These are phyloP conservation scores for Chloranthus sessilifolius DNA, from an alignment of 164 flowering plant species.

Conservation along the genomic window DNA sequence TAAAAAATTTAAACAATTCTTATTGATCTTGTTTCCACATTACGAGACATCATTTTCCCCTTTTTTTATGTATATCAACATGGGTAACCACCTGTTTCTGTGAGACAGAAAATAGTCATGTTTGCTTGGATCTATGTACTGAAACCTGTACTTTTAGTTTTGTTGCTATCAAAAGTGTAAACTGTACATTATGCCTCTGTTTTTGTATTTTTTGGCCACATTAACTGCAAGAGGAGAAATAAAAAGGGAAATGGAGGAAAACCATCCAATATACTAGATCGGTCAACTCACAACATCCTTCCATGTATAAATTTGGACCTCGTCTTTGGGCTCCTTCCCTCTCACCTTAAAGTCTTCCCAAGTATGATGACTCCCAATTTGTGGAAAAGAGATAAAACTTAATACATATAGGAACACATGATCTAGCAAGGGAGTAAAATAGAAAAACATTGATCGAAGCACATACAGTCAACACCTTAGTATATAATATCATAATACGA, in stretches of 20 bases:
- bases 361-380: slow-evolving; percentile 77
- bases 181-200: not conserved
- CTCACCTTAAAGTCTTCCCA: slow-evolving; percentile 68
- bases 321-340: slow-evolving; percentile 90
- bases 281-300: slow-evolving; percentile 86
- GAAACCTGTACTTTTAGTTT: not conserved
- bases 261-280: slow-evolving; percentile 49
- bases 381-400: too few relatives aligned
- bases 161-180: not conserved
- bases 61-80: slow-evolving; percentile 12
- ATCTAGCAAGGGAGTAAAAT: too few relatives aligned
- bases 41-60: not conserved
- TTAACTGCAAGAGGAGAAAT: not conserved
- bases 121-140: slow-evolving; percentile 1
- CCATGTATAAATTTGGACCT: slow-evolving; percentile 96
- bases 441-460: too few relatives aligned
- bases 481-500: too few relatives aligned
- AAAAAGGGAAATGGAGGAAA: not conserved
- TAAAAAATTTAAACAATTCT: too few relatives aligned
- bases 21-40: too few relatives aligned
- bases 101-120: slow-evolving; percentile 8
- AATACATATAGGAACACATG: too few relatives aligned
- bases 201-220: not conserved
- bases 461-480: too few relatives aligned
- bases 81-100: slow-evolving; percentile 7